Evolutionary conservation across 495 filamentous ascomycete genomes (phyloP).

Genomic region (Bombardia bombarda): DNA sequence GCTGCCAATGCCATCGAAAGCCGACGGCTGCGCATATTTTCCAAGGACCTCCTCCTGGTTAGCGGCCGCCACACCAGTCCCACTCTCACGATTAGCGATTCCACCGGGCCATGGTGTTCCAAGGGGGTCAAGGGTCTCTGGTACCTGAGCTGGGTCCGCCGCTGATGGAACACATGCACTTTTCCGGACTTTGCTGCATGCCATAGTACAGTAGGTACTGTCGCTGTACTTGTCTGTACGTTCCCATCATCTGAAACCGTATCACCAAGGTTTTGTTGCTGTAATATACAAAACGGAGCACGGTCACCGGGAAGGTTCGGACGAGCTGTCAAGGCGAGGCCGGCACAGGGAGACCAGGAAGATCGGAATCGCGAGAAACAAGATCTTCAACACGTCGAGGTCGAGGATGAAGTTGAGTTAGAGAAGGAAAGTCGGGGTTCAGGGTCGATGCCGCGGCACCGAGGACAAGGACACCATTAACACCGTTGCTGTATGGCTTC

Average conservation of each 20-base stretch:
- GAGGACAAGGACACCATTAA: neutral
- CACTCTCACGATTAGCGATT: no score
- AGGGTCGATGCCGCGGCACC: neutral
- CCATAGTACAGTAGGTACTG: neutral
- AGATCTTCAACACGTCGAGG: neutral
- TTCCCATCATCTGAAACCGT: neutral
- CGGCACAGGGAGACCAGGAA: neutral
- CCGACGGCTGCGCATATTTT: no score
- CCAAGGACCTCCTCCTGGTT: no score
- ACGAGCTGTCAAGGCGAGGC: no score
- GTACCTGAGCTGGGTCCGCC: neutral
- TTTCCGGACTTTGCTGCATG: neutral
- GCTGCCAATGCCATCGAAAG: no score
- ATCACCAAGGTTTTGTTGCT: no score
- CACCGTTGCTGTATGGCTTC: no score
- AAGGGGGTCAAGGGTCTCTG: no score
- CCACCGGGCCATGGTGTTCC: no score
- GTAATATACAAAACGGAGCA: no score
- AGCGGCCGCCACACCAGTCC: no score
- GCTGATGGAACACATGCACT: slow-evolving; percentile 1
- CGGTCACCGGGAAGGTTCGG: no score
- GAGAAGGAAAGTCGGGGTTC: neutral
- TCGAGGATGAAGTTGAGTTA: neutral
- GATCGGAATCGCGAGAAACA: neutral
- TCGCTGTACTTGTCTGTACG: neutral